phyloP scores from a whole-genome alignment of 1,284 basidiomycete species.

The Sporisorium exsertum region DNA sequence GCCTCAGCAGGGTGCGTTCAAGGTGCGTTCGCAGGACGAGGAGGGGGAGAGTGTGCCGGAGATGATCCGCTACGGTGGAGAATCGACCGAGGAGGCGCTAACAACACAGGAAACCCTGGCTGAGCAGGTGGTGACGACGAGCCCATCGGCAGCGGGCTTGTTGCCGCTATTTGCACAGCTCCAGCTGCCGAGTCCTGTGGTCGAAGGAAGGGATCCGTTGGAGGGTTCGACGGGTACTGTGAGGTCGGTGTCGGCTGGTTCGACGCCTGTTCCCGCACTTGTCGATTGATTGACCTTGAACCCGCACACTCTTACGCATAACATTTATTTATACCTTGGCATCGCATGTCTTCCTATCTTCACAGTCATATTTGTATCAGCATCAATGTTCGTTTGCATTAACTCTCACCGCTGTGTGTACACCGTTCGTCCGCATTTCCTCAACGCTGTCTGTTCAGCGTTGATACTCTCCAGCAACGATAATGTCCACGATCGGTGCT shows the following conservation, averaged over 20 bases:
- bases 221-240: background rate
- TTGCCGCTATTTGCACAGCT: background rate
- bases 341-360: background rate
- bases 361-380: too few species aligned
- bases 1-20: background rate
- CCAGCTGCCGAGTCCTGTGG: background rate
- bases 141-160: background rate
- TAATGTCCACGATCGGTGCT: background rate
- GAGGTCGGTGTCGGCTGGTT: background rate
- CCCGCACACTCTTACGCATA: too few species aligned
- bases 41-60: conserved; percentile 4
- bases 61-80: conserved; percentile 17
- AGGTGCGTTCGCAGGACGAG: background rate
- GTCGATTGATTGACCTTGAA: too few species aligned
- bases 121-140: background rate
- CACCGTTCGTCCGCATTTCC: too few species aligned
- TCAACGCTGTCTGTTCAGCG: background rate
- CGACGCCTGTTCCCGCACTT: background rate
- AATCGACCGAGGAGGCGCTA: background rate
- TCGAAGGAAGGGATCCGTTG: background rate
- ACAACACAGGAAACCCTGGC: background rate
- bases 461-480: background rate
- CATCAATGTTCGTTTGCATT: background rate
- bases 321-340: background rate
- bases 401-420: too few species aligned